Evolutionary conservation across 2,329 filamentous ascomycete species (phyloP), one percentile per base, ranked within the genome.

Genomic region (Clarireedia hainanense): DNA sequence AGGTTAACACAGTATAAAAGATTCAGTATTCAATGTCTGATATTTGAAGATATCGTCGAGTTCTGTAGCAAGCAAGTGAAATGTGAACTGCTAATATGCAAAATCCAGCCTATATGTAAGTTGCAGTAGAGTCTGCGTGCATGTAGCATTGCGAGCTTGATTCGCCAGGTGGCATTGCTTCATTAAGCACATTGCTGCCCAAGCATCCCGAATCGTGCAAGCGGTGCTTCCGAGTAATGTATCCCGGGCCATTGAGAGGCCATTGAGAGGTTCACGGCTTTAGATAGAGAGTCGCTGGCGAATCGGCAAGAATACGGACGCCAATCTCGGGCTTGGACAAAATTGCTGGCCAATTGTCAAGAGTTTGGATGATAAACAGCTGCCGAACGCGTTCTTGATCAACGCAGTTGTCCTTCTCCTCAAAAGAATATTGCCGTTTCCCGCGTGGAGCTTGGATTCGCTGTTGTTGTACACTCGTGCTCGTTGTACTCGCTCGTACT

Each of bases 111-210:
- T 23, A 20, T 43, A 43, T 43, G 40, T 23, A 43, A 23, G 40
- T 43, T 14, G 6, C 6, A 20, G 12, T 17, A 42, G 40, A 34
- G 30, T 34, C 14, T 34, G 30, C 9, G 9, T 9, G 30, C 30
- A 34, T 9, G 40, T 43, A 43, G 40, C 10, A 55, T 37, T 3
- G 5, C 6, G 20, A 47, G n/a, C 26, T 26, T 24, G 17, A 26
- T 14, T 55, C 36, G n/a, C 20, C 52, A 50, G 42, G 34, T 12
- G 15, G 15, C 24, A 23, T 23, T 10, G 37, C 23, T 15, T 3
- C 26, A 6, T 37, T 36, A 27, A 55, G 47, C 39, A 50, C 10
- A 50, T 43, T 50, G 27, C 5, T 50, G 52, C 47, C 47, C 52
- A 55, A 55, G 26, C 40, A 20, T 27, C 30, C 24, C 43, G 14